These are phyloP conservation scores for Xenoacremonium recifei DNA, from an alignment of 2,329 filamentous ascomycete genomes.

Conservation along the genomic window DNA sequence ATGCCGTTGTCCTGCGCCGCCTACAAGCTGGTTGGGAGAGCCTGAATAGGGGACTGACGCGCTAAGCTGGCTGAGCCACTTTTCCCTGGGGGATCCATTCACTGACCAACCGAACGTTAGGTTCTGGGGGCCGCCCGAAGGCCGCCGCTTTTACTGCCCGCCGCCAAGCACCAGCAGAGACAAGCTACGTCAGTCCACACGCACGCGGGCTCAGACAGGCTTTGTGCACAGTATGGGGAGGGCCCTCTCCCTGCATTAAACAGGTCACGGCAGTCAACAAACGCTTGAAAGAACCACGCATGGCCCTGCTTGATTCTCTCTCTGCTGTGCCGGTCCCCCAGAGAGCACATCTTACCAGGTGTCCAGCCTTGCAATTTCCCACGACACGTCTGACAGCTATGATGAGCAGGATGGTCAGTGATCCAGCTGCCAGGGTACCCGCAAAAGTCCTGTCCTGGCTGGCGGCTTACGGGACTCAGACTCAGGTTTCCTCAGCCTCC, in stretches of 20 bases:
- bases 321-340: background rate
- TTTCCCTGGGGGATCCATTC: conserved; percentile 24
- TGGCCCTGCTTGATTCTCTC: background rate
- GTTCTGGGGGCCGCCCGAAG: background rate
- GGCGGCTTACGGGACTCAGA: conserved; percentile 26
- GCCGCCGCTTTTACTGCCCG: background rate
- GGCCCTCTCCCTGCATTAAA: conserved; percentile 7
- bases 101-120: conserved; percentile 2
- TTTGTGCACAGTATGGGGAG: too few species aligned
- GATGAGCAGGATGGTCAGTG: conserved; percentile 4
- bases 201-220: conserved; percentile 1
- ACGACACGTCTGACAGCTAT: conserved; percentile 7
- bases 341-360: background rate
- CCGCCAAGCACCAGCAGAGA: too few species aligned
- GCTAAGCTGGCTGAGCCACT: conserved; percentile 32
- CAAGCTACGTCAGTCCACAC: conserved; percentile 12
- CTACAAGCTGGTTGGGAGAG: conserved; percentile 12
- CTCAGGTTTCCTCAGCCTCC: conserved; percentile 24
- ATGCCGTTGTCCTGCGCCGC: conserved; percentile 19
- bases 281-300: too few species aligned
- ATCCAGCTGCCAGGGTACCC: conserved; percentile 14
- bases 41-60: conserved; percentile 29
- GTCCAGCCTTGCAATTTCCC: conserved; percentile 13
- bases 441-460: conserved; percentile 22
- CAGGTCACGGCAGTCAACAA: too few species aligned